Evolutionary conservation across 2,329 filamentous ascomycete species (phyloP), one percentile per base, ranked within the genome.

Genomic region (Orbilia ellipsospora): DNA sequence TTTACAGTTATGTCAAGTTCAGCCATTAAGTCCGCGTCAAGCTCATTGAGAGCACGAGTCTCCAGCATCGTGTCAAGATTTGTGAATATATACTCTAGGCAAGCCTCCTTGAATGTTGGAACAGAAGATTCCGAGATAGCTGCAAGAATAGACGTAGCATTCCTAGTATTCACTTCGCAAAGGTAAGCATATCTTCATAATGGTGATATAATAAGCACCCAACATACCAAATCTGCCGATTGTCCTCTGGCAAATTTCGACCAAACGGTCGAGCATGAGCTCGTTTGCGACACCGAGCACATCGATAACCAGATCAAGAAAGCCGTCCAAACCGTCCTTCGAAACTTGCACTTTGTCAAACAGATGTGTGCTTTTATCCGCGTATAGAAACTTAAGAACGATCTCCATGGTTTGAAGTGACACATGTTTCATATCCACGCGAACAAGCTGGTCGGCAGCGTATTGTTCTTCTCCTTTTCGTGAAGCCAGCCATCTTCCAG

Each of bases 11-110:
- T 85, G 80, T 97, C 93, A 1, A 99, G 86, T 64, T 97, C 92
- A 1, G 87, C 80, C 15, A 97, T 83, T n/a, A 98, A 83, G 73
- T 96, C 90, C 50, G 91, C 88, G 64, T 98, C 94, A 15, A 99
- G 87, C 69, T 93, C 90, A 78, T 96, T 92, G 1, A 99, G 86
- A 15, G 94, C 86, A 79, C 88, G 90, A 77, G 96, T 97, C 80
- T 97, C 93, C 60, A 99, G 88, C 86, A 98, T 92, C 5, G 90
- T 89, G 82, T 99, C 95, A 69, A 98, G 85, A 80, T 97, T 96
- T 52, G 97, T 84, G 79, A 93, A 97, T 20, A 97, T 89, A 80
- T 97, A 99, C 81, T 97, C 92, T 31, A 98, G 84, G 0, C 91
- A 92, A 8, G 91, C 91, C 78, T 95, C 88, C 82, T 96, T 97